Percentiles rank a stretch among this genome's conserved stretches.
phyloP scores from a whole-genome alignment of 257 asterid species.

The Nicotiana tomentosiformis region DNA sequence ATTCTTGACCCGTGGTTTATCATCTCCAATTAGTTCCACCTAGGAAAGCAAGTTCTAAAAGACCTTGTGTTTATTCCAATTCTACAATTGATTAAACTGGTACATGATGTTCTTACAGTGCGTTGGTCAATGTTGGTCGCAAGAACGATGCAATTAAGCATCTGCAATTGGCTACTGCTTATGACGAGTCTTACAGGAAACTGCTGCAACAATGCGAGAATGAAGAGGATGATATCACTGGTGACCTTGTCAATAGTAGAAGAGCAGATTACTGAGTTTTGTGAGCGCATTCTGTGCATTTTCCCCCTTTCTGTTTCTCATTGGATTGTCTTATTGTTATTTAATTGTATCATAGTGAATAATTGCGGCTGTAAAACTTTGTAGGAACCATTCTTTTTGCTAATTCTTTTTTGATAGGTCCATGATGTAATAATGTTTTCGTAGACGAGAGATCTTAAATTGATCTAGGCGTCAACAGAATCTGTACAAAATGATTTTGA shows the following conservation, averaged over 20 bases:
- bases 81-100: background rate
- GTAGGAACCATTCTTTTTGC: background rate
- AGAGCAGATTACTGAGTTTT: constrained; percentile 6
- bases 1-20: background rate
- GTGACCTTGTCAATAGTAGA: background rate
- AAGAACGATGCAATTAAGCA: constrained; percentile 7
- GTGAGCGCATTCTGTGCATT: background rate
- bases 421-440: background rate
- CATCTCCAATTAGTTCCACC: background rate
- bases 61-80: background rate
- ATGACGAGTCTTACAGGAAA: constrained; percentile 12
- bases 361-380: background rate
- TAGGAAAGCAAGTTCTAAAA: background rate
- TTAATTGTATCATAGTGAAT: background rate
- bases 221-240: background rate
- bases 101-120: constrained; percentile 29
- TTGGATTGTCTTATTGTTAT: background rate
- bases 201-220: constrained; percentile 7
- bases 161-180: constrained; percentile 9
- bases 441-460: background rate
- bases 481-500: background rate
- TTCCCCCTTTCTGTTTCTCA: background rate
- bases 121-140: constrained; percentile 33
- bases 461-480: background rate
- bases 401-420: background rate